phyloP scores from a whole-genome alignment of 2,329 filamentous ascomycete genomes.

The Xylariaceae sp. region DNA sequence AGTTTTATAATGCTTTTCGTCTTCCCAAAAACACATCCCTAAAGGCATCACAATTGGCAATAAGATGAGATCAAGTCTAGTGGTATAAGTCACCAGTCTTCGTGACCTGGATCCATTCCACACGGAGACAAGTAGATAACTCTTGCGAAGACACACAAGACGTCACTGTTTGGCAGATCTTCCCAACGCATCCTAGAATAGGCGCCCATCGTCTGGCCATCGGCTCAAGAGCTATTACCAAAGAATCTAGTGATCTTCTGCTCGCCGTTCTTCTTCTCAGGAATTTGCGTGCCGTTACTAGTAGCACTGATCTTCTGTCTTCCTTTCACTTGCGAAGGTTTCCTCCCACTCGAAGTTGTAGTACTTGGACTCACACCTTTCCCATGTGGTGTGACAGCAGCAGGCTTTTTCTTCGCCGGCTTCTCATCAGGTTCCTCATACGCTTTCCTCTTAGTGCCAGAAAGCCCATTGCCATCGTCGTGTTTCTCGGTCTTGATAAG shows the following conservation, averaged over 20 bases:
- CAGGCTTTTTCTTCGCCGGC: slow-evolving; percentile 28
- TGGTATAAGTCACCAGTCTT: too few relatives aligned
- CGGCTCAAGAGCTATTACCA: slow-evolving; percentile 39
- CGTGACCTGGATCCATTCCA: too few relatives aligned
- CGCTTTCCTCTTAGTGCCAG: slow-evolving; percentile 29
- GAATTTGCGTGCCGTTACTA: slow-evolving; percentile 38
- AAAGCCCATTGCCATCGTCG: background rate
- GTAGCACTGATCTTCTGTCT: slow-evolving; percentile 40
- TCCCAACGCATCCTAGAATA: too few relatives aligned
- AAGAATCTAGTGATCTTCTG: slow-evolving; percentile 51
- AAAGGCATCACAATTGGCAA: too few relatives aligned
- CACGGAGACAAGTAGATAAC: too few relatives aligned
- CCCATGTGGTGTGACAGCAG: slow-evolving; percentile 11
- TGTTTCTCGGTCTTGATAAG: slow-evolving; percentile 12
- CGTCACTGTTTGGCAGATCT: too few relatives aligned
- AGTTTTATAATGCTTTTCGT: too few relatives aligned
- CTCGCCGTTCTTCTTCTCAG: slow-evolving; percentile 34
- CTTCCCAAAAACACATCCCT: too few relatives aligned
- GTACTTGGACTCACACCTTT: background rate
- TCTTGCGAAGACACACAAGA: too few relatives aligned
- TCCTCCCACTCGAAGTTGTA: background rate
- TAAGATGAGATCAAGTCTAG: too few relatives aligned
- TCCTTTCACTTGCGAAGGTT: slow-evolving; percentile 22
- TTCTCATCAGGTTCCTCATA: slow-evolving; percentile 19
- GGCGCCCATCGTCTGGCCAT: too few relatives aligned